These are phyloP conservation scores for Auricularia auricula-judae DNA, from an alignment of 768 basidiomycete genomes.

Conservation along the genomic window DNA sequence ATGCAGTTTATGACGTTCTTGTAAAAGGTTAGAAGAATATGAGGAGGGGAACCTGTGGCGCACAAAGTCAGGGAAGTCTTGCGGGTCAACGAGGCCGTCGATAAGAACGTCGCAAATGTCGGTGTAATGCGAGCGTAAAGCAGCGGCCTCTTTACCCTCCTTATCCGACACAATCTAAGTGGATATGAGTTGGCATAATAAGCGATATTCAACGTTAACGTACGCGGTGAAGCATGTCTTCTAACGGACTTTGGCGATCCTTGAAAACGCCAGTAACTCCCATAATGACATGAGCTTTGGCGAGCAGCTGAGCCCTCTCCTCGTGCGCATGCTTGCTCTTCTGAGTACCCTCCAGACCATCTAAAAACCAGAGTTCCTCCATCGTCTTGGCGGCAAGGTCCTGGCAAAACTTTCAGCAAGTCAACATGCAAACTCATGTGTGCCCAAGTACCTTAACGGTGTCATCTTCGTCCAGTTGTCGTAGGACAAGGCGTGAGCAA, in stretches of 20 bases:
- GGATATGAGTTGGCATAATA: background rate
- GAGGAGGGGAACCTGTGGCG: conserved; percentile 17
- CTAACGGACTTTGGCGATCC: conserved; percentile 74
- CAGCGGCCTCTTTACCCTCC: conserved; percentile 38
- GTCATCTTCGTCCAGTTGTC: conserved; percentile 90
- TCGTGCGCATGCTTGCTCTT: conserved; percentile 17
- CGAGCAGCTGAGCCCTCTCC: conserved; percentile 45
- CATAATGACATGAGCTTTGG: conserved; percentile 76
- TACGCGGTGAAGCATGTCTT: conserved; percentile 67
- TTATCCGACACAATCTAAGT: conserved; percentile 57
- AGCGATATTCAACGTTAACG: background rate
- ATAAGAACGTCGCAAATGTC: conserved; percentile 81
- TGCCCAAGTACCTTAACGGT: conserved; percentile 53
- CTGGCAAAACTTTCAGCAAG: conserved; percentile 13
- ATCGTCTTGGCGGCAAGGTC: conserved; percentile 84
- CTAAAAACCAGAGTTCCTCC: conserved; percentile 84
- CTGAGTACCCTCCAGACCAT: conserved; percentile 4
- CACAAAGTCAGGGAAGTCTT: conserved; percentile 67
- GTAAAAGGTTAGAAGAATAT: background rate
- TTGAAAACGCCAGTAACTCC: conserved; percentile 71
- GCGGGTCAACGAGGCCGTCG: conserved; percentile 80
- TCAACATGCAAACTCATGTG: background rate
- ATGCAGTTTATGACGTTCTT: conserved; percentile 79
- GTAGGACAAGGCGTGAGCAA: conserved; percentile 64
- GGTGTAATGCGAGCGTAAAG: conserved; percentile 56